These are phyloP conservation scores for Mollisiaceae sp. DNA, from an alignment of 2,329 filamentous ascomycete genomes.

Conservation along the genomic window DNA sequence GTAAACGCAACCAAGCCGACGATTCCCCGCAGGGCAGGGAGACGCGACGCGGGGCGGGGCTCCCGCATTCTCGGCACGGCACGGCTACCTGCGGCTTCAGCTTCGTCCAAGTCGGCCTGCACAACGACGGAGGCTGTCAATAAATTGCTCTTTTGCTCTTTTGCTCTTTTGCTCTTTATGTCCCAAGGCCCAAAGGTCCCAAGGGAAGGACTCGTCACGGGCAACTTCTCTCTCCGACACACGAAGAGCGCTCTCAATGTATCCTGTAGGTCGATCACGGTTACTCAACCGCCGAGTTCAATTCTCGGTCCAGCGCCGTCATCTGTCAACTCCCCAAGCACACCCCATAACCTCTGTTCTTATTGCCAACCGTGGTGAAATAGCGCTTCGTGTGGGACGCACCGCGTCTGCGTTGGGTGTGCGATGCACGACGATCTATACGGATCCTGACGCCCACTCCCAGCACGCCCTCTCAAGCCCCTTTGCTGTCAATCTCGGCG, in stretches of 20 bases:
- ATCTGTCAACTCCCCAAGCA: neutral
- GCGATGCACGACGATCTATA: constrained; percentile 92
- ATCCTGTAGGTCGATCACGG: constrained; percentile 2
- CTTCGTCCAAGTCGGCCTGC: no score
- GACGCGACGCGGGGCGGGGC: no score
- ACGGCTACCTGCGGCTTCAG: neutral
- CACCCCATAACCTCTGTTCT: constrained; percentile 75
- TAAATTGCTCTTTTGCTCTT: neutral
- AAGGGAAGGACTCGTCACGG: neutral
- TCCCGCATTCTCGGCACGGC: neutral
- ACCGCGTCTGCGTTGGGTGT: constrained; percentile 91
- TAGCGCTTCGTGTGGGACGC: constrained; percentile 88
- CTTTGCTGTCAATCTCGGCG: constrained; percentile 82
- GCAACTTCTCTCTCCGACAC: neutral
- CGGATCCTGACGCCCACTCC: constrained; percentile 82
- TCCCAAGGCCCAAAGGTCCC: neutral
- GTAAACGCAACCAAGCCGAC: no score
- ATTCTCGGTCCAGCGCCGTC: neutral
- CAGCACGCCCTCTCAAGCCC: constrained; percentile 89
- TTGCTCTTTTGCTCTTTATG: no score
- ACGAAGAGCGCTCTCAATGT: neutral
- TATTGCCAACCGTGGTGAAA: constrained; percentile 97
- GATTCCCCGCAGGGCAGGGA: no score
- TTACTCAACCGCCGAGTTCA: neutral
- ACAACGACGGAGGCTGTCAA: neutral